Evolutionary conservation across 2,329 filamentous ascomycete species (phyloP), one percentile per base, ranked within the genome.

Genomic region (Fusarium cicatricum): DNA sequence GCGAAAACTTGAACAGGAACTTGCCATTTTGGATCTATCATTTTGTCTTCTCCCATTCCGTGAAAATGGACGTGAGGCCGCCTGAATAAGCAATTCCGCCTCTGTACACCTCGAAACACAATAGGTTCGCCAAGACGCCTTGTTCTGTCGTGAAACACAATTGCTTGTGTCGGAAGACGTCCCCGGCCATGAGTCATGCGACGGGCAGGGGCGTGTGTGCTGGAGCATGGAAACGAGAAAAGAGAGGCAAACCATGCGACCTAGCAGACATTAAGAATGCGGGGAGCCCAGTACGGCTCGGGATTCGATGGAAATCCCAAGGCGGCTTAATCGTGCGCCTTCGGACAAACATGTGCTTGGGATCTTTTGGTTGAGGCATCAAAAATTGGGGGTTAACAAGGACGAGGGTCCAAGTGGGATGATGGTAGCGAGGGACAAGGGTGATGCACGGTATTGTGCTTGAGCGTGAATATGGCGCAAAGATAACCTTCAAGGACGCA

Each of bases 381-480:
- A 47, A 38, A 36, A 44, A 41, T 43, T 51, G 34, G 47, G 41
- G 31, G 37, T 43, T 32, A 34, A 55, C 55, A 65, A 56, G 47
- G 37, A 56, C 29, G 26, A 47, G 45, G 49, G 47, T 54, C 36
- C 31, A 55, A 44, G 19, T 16, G 23, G 21, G 37, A 46, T 50
- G 37, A 46, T 50, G 55, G 55, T 52, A 48, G 53, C 38, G 32
- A 57, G 52, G 54, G 46, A 52, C 57, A 65, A 59, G 61, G 55
- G 52, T 44, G 32, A 54, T 66, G 66, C 67, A 69, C 65, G 66
- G 45, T 64, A 58, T 34, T 48, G 42, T 59, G 52, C 43, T 62
- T 41, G 21, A 37, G 52, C 67, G 67, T 69, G 67, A 69, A 69
- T 60, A 65, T 59, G 55, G 52, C 46, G 56, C 51, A 64, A 64